Evolutionary conservation across 1,139 yeast genomes (phyloP), one percentile per base, ranked within the genome.

Genomic region (Suhomyces bokatorum): DNA sequence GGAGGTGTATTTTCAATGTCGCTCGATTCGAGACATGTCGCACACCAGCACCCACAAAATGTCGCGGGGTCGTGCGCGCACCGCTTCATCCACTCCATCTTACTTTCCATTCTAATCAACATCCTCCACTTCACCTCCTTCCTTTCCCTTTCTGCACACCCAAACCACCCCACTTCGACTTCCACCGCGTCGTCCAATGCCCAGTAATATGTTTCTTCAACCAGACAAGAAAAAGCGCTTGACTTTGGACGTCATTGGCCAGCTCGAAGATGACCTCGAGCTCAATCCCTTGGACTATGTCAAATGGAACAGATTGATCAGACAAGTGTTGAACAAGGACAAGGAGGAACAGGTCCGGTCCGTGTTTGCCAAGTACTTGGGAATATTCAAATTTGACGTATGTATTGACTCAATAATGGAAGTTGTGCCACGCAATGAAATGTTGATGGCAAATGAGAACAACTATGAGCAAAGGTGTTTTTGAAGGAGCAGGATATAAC

Each of bases 311-410:
- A 74, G 73, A 52, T 70, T 85, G 45, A 76, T 87, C 41, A 73
- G 75, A 26, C 78, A 74, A 49, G 78, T 77, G 10, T 73, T 80
- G 39, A 63, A 70, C 22, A 80, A 81, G 52, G 90, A 85, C 50
- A 78, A 81, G 48, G 80, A 78, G 46, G 87, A 81, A 32, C 83
- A 82, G 46, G 81, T 83, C 11, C 67, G 88, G 37, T 66, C 70
- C 6, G 73, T 77, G 0, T 90, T 78, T 62, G 84, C 83, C 45
- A 69, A 77, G 32, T 83, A 86, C 57, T 73, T 91, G 43, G 65
- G 66, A 14, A 70, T 79, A 6, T 91, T 87, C 68, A 89, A 87
- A 45, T 77, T 73, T 51, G 80, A 74, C 52, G 72, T 61, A 59
- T 55, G 66, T 63, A 47, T 45, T 7, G 24, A 20, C 6, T 20